Base-by-base conservation (phyloP, 2,329 filamentous ascomycete genomes). In the Epichloe gansuensis region DNA sequence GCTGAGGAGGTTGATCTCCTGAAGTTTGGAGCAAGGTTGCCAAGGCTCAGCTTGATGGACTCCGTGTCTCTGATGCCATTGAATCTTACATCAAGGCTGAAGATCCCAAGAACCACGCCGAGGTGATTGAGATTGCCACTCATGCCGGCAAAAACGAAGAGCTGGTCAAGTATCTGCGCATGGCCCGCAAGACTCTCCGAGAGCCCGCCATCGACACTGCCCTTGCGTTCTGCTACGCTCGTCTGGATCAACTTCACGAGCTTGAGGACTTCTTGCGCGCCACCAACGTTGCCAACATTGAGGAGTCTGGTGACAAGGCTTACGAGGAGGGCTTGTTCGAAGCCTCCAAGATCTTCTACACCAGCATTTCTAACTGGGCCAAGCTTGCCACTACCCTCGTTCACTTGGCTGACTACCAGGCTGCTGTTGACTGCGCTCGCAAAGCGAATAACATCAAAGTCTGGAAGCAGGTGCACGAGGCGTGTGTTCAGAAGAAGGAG, bases 391-490 rank as follows among this genome's bases (percentile, higher is more conserved):
- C 93, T 11, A 98, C 93, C 11, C 81, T 97, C 55, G 93, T 98
- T n/a, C 90, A 97, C 69, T 82, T 98, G 6, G 86, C 85, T 59
- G 93, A 98, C 61, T 97, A 98, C 75, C 94, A 98, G 71, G 89
- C 89, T 61, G 93, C 93, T 46, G 93, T 98, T 43, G 93, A 98
- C 69, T 96, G 90, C 64, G 93, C 94, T 28, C 88, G 93, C 68
- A 97, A 98, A 75, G 93, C 93, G 62, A 98, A 97, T 77, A 97
- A 89, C 71, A 91, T 96, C 72, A 96, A 95, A 76, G 93, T 98
- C 50, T 98, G 93, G 93, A 95, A 93, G 73, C 88, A 98, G 72
- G 93, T 98, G 60, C 94, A 97, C 72, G 86, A 89, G 65, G 93
- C 91, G 23, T 98, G 93, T 66, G 88, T 98, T 59, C 82, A 81